Base-by-base conservation (phyloP, 805 yeast genomes). In the Lipomyces sp. region DNA sequence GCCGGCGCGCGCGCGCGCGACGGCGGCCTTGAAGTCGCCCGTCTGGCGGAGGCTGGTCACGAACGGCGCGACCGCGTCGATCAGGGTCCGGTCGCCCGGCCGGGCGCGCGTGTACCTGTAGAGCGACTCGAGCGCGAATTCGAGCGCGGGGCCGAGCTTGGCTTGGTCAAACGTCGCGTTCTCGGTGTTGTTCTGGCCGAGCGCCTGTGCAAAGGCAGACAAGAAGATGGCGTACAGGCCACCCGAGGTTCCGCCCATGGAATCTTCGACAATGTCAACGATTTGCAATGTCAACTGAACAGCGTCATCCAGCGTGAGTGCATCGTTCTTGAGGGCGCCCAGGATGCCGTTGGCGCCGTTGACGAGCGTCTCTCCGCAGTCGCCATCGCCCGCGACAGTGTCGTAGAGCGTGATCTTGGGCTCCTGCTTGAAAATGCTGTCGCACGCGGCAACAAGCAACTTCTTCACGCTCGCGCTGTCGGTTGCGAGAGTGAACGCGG, bases 201-300 rank as follows among this genome's bases (percentile, higher is more conserved):
- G 38, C 8, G 43, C 47, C 7, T 31, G 26, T 23, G 43, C 36
- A 45, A 40, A 34, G 28, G 43, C 43, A 28, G 49, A 45, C 14
- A 44, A 28, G 34, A 75, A 86, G 47, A 90, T 89, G 2, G 95
- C 85, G 66, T 89, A 90, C 32, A 90, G 68, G 0, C 96, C 96
- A 47, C 97, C 97, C 0, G 95, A 86, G 0, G 97, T 89, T 43
- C 97, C 97, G 43, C 96, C 97, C 96, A 89, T 90, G 13, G 81
- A 81, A 47, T 80, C 80, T 64, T 89, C 96, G 31, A 89, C 87
- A 23, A 84, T 67, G 49, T 87, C 95, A 1, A 95, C 85, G 45
- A 89, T 75, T 58, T 79, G 79, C 13, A 44, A 35, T 3, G 42
- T 23, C 13, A 44, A 34, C 24, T 44, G 42, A n/a, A 36, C 48